Conservation (phyloP, 2,329 filamentous ascomycete genomes). For the Aspergillus persii region DNA sequence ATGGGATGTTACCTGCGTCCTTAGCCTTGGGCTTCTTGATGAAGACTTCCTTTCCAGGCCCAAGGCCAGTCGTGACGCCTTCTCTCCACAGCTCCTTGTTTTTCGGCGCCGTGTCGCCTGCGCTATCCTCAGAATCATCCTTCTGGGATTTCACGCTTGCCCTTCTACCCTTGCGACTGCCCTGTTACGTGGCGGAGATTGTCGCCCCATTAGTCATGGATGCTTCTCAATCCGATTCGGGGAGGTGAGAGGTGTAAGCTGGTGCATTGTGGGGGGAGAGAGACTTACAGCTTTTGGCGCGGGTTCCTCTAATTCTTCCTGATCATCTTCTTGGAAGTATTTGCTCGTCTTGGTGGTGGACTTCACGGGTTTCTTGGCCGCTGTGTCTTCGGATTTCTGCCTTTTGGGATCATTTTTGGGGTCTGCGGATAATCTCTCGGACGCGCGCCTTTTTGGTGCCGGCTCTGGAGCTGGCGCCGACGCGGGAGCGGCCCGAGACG, state of each 20-base stretch:
- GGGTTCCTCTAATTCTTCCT: constrained; percentile 31
- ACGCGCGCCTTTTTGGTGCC: constrained; percentile 36
- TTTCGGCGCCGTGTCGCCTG: constrained; percentile 18
- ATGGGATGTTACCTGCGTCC: constrained; percentile 57
- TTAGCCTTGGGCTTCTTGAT: constrained; percentile 64
- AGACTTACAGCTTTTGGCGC: constrained; percentile 8
- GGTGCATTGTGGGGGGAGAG: not conserved
- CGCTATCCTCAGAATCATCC: not conserved
- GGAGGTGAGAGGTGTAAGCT: not conserved
- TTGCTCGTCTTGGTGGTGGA: constrained; percentile 50
- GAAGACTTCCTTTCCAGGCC: constrained; percentile 59
- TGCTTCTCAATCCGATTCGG: constrained; percentile 6
- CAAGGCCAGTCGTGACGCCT: constrained; percentile 55
- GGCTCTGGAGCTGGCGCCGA: constrained; percentile 28
- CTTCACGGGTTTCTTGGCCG: constrained; percentile 21
- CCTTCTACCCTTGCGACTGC: not conserved
- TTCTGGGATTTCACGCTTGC: not conserved
- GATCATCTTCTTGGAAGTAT: constrained; percentile 47
- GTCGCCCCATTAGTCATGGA: not conserved
- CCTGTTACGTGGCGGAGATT: not conserved
- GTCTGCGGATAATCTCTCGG: constrained; percentile 29
- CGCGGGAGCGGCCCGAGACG: constrained; percentile 37
- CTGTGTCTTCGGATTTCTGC: constrained; percentile 27
- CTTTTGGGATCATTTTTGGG: constrained; percentile 30
- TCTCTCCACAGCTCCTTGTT: constrained; percentile 56